Evolutionary conservation across 306 rosid genomes (phyloP).

Genomic region (Medicago truncatula): DNA sequence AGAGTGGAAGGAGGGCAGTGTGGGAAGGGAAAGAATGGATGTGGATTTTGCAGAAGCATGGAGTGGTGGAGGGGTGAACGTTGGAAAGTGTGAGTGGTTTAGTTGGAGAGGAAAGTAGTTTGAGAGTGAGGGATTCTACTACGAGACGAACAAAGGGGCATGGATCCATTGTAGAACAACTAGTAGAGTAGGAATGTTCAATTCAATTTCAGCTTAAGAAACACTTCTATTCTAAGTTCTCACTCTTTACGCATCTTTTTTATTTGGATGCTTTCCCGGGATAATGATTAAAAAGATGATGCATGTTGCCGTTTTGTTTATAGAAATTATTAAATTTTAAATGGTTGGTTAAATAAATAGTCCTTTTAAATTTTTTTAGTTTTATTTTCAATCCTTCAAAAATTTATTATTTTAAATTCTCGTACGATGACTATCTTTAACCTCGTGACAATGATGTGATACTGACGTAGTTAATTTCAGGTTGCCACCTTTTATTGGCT

Average conservation of each 20-base stretch:
- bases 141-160: conserved; percentile 75
- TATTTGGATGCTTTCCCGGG: conserved; percentile 5
- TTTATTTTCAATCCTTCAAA: too few species aligned
- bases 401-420: too few species aligned
- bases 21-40: conserved; percentile 63
- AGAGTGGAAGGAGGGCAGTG: conserved; percentile 74
- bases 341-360: too few species aligned
- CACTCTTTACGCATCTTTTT: neutral
- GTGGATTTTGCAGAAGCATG: conserved; percentile 77
- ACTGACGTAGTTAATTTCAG: too few species aligned
- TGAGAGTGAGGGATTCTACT: conserved; percentile 70
- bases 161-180: conserved; percentile 61
- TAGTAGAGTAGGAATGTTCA: too few species aligned
- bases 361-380: too few species aligned
- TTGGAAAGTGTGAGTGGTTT: conserved; percentile 59
- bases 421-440: too few species aligned
- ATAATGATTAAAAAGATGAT: neutral
- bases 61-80: conserved; percentile 79
- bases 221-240: neutral
- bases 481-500: too few species aligned
- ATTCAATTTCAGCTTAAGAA: neutral
- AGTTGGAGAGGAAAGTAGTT: conserved; percentile 71
- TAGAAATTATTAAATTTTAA: too few species aligned
- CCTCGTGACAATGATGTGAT: too few species aligned
- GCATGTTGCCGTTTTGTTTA: too few species aligned